A percentile compares a stretch with the other conserved stretches of the same genome.
Conservation (phyloP, 208 protist genomes). For the Leishmania arabica region DNA sequence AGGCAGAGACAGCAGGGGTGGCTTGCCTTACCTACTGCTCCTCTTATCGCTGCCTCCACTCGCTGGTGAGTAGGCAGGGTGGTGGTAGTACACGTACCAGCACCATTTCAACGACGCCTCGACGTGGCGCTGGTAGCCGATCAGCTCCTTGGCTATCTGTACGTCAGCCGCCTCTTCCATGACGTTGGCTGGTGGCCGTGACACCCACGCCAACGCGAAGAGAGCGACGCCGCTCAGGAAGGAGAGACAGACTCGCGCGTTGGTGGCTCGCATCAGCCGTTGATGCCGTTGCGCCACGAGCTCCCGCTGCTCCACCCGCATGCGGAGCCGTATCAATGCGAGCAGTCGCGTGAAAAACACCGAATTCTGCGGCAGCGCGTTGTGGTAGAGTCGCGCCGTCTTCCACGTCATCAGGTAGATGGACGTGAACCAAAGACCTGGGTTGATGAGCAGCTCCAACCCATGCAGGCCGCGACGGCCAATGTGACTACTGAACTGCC, state of each 20-base stretch:
- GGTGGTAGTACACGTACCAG: slow-evolving; percentile 87
- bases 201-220: slow-evolving; percentile 43
- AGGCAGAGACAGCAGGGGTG: neutral
- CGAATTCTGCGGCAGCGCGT: slow-evolving; percentile 62
- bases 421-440: slow-evolving; percentile 54
- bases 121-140: slow-evolving; percentile 71
- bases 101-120: slow-evolving; percentile 70
- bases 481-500: slow-evolving; percentile 50
- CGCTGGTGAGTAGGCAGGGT: slow-evolving; percentile 59
- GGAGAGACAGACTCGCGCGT: slow-evolving; percentile 56
- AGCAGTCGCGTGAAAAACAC: slow-evolving; percentile 53
- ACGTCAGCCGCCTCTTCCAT: slow-evolving; percentile 67
- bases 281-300: slow-evolving; percentile 63
- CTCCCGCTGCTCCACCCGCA: slow-evolving; percentile 51
- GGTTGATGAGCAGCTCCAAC: slow-evolving; percentile 65
- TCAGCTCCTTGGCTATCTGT: slow-evolving; percentile 41
- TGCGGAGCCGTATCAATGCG: slow-evolving; percentile 38
- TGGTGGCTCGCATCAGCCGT: slow-evolving; percentile 71
- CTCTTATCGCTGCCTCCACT: neutral
- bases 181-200: slow-evolving; percentile 47
- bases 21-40: neutral
- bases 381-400: slow-evolving; percentile 57
- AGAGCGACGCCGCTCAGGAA: slow-evolving; percentile 58
- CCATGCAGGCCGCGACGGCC: slow-evolving; percentile 49
- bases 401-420: slow-evolving; percentile 81